Conservation (phyloP, 768 basidiomycete species). For the Termitomyces sp. region DNA sequence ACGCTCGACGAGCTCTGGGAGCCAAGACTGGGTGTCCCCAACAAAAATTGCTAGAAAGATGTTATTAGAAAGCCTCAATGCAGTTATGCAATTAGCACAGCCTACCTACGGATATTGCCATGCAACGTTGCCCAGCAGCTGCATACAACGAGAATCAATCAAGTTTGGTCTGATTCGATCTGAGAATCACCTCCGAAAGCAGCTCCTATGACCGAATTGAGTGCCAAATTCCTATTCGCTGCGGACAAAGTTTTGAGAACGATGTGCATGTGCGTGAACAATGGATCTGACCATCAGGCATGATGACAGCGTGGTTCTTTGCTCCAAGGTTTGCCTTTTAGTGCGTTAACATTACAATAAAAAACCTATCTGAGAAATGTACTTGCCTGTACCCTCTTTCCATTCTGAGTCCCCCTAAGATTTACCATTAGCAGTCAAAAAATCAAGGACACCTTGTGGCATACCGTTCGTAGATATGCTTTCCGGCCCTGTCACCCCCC, state of each 20-base stretch:
- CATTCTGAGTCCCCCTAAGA: conserved; percentile 69
- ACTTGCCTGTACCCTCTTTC: conserved; percentile 80
- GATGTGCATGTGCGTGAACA: background rate
- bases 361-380: background rate
- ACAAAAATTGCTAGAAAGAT: conserved; percentile 64
- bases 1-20: conserved; percentile 81
- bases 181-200: conserved; percentile 73
- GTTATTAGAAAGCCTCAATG: background rate
- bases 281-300: conserved; percentile 75
- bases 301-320: conserved; percentile 91
- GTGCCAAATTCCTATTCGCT: conserved; percentile 89
- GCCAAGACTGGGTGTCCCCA: conserved; percentile 73
- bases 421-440: conserved; percentile 2
- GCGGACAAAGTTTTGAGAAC: background rate
- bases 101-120: conserved; percentile 90
- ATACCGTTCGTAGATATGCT: conserved; percentile 87
- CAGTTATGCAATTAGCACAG: conserved; percentile 15
- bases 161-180: background rate
- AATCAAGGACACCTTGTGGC: background rate
- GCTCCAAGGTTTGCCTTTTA: conserved; percentile 70
- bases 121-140: conserved; percentile 97
- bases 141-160: conserved; percentile 12
- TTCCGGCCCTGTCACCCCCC: conserved; percentile 88
- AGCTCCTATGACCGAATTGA: conserved; percentile 91
- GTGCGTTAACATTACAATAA: background rate